Conservation (phyloP, 208 protist species). For the Trypanosoma lewisi region DNA sequence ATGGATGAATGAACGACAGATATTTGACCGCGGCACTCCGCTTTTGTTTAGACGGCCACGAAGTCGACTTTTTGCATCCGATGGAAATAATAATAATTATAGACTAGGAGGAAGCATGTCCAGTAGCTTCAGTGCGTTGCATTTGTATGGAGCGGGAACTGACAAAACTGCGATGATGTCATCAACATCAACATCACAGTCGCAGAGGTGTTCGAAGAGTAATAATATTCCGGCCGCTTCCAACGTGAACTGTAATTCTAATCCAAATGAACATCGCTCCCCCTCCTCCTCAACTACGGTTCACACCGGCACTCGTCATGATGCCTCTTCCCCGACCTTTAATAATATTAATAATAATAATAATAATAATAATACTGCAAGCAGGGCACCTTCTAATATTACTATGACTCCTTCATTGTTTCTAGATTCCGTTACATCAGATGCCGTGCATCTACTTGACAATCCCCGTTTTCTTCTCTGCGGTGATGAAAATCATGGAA, state of each 20-base stretch:
- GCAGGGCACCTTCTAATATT: no score
- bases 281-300: no score
- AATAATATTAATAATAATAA: no score
- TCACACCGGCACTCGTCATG: no score
- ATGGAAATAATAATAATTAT: not conserved
- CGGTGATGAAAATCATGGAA: conserved; percentile 77
- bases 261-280: no score
- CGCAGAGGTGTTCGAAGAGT: not conserved
- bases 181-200: no score
- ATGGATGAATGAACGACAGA: conserved; percentile 21
- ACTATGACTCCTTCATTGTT: not conserved
- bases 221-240: not conserved
- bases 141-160: not conserved
- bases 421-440: not conserved
- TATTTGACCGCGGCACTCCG: conserved; percentile 24
- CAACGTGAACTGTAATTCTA: no score
- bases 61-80: conserved; percentile 6
- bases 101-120: no score
- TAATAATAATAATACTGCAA: no score
- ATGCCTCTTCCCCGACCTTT: no score
- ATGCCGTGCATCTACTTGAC: conserved; percentile 29
- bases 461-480: conserved; percentile 61
- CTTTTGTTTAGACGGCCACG: conserved; percentile 21
- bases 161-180: not conserved
- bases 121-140: not conserved